phyloP scores from a whole-genome alignment of 1,284 basidiomycete genomes.

The Leccinum pachyderme region DNA sequence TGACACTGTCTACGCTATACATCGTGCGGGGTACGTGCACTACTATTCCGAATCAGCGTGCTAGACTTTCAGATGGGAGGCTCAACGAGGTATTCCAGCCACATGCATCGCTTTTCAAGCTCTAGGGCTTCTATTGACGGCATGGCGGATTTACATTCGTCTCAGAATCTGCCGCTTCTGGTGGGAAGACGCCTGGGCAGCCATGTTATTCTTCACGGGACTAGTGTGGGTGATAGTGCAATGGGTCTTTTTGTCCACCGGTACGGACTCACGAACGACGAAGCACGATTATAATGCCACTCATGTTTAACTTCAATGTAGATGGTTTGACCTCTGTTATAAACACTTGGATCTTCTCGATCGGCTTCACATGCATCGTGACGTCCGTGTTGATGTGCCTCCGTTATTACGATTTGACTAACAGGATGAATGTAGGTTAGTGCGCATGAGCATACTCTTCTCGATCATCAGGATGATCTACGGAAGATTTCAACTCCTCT shows the following conservation, averaged over 20 bases:
- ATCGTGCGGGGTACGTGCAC: conserved; percentile 10
- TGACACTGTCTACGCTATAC: conserved; percentile 7
- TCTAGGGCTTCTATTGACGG: conserved; percentile 10
- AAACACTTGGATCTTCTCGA: not conserved
- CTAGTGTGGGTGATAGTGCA: not conserved
- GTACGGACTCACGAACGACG: not conserved
- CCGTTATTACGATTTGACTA: not conserved
- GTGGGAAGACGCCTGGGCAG: conserved; percentile 15
- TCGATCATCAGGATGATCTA: conserved; percentile 9
- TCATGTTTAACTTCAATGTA: not conserved
- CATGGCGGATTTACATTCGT: conserved; percentile 13
- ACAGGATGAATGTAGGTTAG: not conserved
- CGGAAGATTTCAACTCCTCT: not conserved
- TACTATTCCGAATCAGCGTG: not conserved
- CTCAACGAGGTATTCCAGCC: conserved; percentile 7
- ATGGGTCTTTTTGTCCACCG: not conserved
- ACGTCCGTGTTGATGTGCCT: not conserved
- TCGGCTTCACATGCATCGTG: not conserved
- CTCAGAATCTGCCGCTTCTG: conserved; percentile 13
- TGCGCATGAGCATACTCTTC: conserved; percentile 3
- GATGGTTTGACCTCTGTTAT: not conserved
- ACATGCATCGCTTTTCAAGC: not conserved
- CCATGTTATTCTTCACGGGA: conserved; percentile 1
- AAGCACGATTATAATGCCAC: not conserved
- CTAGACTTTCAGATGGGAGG: not conserved